Evolutionary conservation across 1,139 yeast species (phyloP), one percentile per base, ranked within the genome.

Genomic region (Hyphopichia buzzinii): DNA sequence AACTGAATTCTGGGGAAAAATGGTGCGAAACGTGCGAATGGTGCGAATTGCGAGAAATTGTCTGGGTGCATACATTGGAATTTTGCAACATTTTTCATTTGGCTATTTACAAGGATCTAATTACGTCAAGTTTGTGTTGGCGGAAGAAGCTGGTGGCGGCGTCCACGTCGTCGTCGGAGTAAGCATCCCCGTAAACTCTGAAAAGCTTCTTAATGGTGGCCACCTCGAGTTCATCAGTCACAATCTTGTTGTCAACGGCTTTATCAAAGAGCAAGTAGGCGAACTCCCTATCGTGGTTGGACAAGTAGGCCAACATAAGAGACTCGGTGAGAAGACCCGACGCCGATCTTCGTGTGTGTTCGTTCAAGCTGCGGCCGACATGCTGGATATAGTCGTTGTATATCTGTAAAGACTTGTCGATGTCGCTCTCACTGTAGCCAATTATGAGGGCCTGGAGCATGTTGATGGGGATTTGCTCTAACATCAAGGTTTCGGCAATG

Each of bases 211-310:
- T 77, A 7, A 81, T 52, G 19, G 55, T 52, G 14, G 64, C 62
- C 4, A 67, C 55, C 31, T 79, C 83, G 4, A 53, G 50, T 17
- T 70, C 74, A 19, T 70, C 71, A 12, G 52, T 51, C 1, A 81
- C 39, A 1, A 76, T 8, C 49, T 41, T 59, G 39, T 72, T 72
- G 29, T 64, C 70, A 3, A 67, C 51, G 1, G 83, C 77, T 45
- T 79, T 81, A 29, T 77, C 80, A 43, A 73, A 69, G n/a, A 83
- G 59, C 30, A 81, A 69, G 29, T 72, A 67, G 0, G 88, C 87
- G 53, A 84, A 74, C 38, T 78, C 81, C 27, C 86, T 55, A 48
- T 84, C 88, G 26, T 67, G 62, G 26, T 70, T 67, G 15, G 69
- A 60, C 26, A 84, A 56, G 36, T 62, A 66, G 1, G 77, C 69